These are phyloP conservation scores for Arthrobotrys conoides DNA, from an alignment of 2,329 filamentous ascomycete genomes.

Conservation along the genomic window DNA sequence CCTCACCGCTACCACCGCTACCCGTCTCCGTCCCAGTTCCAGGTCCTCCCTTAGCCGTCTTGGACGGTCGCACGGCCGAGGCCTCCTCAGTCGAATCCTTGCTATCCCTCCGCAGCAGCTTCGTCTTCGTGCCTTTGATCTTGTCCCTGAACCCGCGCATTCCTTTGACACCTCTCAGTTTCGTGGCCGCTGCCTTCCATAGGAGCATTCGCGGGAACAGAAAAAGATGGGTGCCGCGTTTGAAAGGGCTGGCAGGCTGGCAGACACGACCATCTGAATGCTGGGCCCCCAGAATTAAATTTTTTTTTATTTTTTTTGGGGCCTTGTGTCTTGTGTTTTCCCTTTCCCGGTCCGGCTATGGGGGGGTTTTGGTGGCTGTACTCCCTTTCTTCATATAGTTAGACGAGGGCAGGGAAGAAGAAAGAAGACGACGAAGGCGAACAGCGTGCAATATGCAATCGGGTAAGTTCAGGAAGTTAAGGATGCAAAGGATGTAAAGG, in stretches of 20 bases:
- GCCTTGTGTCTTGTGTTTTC: conserved; percentile 15
- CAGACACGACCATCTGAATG: conserved; percentile 21
- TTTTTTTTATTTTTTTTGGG: conserved; percentile 1
- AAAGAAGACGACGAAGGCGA: not conserved
- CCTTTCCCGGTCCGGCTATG: conserved; percentile 45
- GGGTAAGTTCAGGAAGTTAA: too few species aligned
- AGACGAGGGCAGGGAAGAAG: conserved; percentile 10
- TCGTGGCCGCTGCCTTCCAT: conserved; percentile 61
- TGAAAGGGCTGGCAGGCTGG: conserved; percentile 23
- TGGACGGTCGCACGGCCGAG: conserved; percentile 47
- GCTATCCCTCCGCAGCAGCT: conserved; percentile 59
- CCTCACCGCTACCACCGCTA: conserved; percentile 22
- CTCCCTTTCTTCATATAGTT: conserved; percentile 41
- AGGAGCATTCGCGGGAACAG: conserved; percentile 57
- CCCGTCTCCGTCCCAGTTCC: conserved; percentile 7
- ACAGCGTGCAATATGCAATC: not conserved
- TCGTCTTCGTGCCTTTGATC: conserved; percentile 61
- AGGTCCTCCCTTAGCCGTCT: conserved; percentile 48
- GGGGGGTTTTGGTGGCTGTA: conserved; percentile 24
- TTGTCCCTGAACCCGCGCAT: conserved; percentile 60
- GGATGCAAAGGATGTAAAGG: too few species aligned
- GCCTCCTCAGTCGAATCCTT: conserved; percentile 57
- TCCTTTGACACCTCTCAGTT: conserved; percentile 60
- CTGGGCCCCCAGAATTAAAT: conserved; percentile 26
- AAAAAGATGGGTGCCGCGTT: conserved; percentile 42